These are phyloP conservation scores for Lecanicillium sp. DNA, from an alignment of 2,329 filamentous ascomycete species.

Conservation along the genomic window DNA sequence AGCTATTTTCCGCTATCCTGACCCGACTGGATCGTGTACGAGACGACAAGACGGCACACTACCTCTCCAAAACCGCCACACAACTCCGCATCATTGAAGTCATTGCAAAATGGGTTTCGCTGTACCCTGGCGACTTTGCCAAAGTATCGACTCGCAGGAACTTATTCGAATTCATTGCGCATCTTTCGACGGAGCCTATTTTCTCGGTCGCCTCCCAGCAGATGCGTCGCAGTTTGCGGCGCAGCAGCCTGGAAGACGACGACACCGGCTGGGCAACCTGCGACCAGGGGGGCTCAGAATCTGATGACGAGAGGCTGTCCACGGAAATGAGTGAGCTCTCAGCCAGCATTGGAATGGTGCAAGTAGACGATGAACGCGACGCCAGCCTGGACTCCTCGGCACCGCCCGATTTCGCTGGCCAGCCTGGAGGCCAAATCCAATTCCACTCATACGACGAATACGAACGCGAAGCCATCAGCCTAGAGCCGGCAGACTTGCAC, in stretches of 20 bases:
- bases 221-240: slow-evolving; percentile 72
- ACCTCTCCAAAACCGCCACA: slow-evolving; percentile 70
- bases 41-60: slow-evolving; percentile 59
- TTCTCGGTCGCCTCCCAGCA: slow-evolving; percentile 82
- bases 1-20: slow-evolving; percentile 72
- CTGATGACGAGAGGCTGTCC: slow-evolving; percentile 29
- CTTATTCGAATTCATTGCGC: slow-evolving; percentile 67
- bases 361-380: slow-evolving; percentile 41
- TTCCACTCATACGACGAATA: slow-evolving; percentile 71
- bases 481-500: slow-evolving; percentile 64
- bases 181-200: slow-evolving; percentile 70
- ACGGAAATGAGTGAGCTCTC: slow-evolving; percentile 35
- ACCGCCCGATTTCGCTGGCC: slow-evolving; percentile 31
- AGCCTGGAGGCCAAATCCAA: slow-evolving; percentile 43
- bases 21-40: slow-evolving; percentile 66
- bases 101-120: slow-evolving; percentile 80
- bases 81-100: slow-evolving; percentile 81
- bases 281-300: slow-evolving; percentile 48
- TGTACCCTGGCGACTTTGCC: slow-evolving; percentile 91
- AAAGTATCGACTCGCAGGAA: slow-evolving; percentile 65
- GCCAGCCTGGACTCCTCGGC: slow-evolving; percentile 35
- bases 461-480: slow-evolving; percentile 65
- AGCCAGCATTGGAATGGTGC: slow-evolving; percentile 40
- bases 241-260: slow-evolving; percentile 72
- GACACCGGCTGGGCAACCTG: slow-evolving; percentile 88